Conservation (phyloP, 257 asterid species). For the Przewalskia tangutica region DNA sequence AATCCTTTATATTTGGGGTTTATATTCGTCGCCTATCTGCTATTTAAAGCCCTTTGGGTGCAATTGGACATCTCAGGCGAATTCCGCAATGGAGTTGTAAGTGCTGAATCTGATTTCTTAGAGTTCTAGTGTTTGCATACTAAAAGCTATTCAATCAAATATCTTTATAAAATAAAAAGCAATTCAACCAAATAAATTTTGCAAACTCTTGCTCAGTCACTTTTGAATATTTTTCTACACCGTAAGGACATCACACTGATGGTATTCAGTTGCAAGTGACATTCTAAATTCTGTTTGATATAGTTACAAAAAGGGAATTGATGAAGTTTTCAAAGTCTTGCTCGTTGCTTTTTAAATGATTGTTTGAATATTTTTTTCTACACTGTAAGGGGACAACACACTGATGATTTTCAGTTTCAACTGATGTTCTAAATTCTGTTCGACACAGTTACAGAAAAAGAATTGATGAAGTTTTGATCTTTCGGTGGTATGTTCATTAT, state of each 20-base stretch:
- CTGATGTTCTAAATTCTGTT: neutral
- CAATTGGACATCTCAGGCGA: slow-evolving; percentile 81
- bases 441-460: neutral
- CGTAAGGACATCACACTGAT: neutral
- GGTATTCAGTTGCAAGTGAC: neutral
- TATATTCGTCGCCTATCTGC: slow-evolving; percentile 63
- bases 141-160: neutral
- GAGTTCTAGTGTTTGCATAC: neutral
- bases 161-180: too few relatives aligned
- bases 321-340: neutral
- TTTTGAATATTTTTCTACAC: too few relatives aligned
- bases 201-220: neutral
- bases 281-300: neutral
- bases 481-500: neutral
- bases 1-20: slow-evolving; percentile 79
- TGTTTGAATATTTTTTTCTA: neutral
- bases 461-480: neutral
- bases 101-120: slow-evolving; percentile 16
- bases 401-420: neutral
- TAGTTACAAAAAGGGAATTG: neutral
- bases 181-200: neutral
- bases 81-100: slow-evolving; percentile 94
- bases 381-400: too few relatives aligned
- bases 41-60: slow-evolving; percentile 91
- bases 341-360: neutral